Evolutionary conservation across 2,329 filamentous ascomycete species (phyloP).

Genomic region (Neofusicoccum ribis): DNA sequence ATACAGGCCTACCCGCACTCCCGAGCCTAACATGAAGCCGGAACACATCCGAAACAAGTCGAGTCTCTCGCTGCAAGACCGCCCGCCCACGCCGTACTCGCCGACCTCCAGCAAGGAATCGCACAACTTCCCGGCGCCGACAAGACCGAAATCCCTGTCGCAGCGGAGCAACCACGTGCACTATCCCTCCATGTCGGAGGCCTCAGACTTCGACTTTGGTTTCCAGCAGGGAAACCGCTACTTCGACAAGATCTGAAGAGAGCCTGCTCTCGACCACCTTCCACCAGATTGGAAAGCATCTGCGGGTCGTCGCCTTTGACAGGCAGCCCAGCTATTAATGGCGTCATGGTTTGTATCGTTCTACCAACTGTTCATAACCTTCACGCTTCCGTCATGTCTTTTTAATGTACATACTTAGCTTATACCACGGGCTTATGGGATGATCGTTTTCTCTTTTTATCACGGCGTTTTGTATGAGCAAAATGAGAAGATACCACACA

Average conservation of each 20-base stretch:
- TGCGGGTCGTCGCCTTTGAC: slow-evolving; percentile 6
- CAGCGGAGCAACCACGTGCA: slow-evolving; percentile 28
- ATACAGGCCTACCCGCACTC: slow-evolving; percentile 9
- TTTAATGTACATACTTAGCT: slow-evolving; percentile 20
- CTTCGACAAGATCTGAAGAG: slow-evolving; percentile 16
- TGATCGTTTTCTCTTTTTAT: neutral
- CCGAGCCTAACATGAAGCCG: neutral
- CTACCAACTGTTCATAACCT: neutral
- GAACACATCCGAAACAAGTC: slow-evolving; percentile 19
- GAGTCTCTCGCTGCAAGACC: slow-evolving; percentile 34
- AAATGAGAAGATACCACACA: slow-evolving; percentile 18
- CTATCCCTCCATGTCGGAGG: slow-evolving; percentile 40
- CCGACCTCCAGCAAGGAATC: slow-evolving; percentile 31
- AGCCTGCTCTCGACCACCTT: neutral
- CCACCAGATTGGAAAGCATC: neutral
- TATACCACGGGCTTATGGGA: slow-evolving; percentile 14
- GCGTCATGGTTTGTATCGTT: slow-evolving; percentile 7
- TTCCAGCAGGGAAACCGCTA: slow-evolving; percentile 10
- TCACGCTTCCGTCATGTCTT: slow-evolving; percentile 10
- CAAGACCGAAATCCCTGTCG: slow-evolving; percentile 9
- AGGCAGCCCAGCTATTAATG: neutral
- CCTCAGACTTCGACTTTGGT: slow-evolving; percentile 37
- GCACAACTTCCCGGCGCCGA: neutral
- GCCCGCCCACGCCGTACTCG: slow-evolving; percentile 42
- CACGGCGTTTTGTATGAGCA: slow-evolving; percentile 14